These are phyloP conservation scores for Colletotrichum salicis DNA, from an alignment of 2,329 filamentous ascomycete species.

Conservation along the genomic window DNA sequence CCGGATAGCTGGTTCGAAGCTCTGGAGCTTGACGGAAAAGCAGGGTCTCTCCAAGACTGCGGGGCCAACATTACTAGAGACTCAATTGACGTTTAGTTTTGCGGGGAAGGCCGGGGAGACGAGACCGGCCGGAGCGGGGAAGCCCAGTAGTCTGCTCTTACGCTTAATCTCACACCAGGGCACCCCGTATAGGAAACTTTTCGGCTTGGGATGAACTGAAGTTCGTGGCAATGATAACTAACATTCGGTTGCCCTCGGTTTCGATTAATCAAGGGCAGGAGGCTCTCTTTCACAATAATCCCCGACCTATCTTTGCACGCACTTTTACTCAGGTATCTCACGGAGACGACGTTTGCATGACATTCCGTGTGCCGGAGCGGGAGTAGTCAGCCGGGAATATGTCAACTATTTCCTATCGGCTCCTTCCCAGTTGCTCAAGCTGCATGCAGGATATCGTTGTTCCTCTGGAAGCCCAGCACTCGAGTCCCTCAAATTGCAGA, in stretches of 20 bases:
- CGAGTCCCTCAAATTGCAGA: not conserved
- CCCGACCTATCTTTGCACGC: not conserved
- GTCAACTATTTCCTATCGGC: not conserved
- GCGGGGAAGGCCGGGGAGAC: slow-evolving; percentile 15
- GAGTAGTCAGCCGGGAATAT: not conserved
- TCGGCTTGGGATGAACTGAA: not conserved
- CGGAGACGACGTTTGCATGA: too few relatives aligned
- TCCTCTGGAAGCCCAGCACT: not conserved
- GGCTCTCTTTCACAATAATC: not conserved
- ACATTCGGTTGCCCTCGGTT: not conserved
- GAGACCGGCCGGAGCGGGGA: not conserved
- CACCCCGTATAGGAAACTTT: not conserved
- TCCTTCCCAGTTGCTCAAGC: not conserved
- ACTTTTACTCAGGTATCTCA: not conserved
- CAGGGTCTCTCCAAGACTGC: slow-evolving; percentile 12
- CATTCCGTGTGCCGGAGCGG: slow-evolving; percentile 3
- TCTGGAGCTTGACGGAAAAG: slow-evolving; percentile 24
- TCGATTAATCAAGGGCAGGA: not conserved
- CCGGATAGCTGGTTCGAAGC: not conserved
- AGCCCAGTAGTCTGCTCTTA: slow-evolving; percentile 6
- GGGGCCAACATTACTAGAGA: not conserved
- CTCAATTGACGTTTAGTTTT: not conserved
- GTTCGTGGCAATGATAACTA: not conserved
- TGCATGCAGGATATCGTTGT: not conserved
- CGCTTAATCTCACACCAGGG: slow-evolving; percentile 16